Evolutionary conservation across 345 rosid species (phyloP), one percentile per base, ranked within the genome.

Genomic region (Ceriops zippeliana): DNA sequence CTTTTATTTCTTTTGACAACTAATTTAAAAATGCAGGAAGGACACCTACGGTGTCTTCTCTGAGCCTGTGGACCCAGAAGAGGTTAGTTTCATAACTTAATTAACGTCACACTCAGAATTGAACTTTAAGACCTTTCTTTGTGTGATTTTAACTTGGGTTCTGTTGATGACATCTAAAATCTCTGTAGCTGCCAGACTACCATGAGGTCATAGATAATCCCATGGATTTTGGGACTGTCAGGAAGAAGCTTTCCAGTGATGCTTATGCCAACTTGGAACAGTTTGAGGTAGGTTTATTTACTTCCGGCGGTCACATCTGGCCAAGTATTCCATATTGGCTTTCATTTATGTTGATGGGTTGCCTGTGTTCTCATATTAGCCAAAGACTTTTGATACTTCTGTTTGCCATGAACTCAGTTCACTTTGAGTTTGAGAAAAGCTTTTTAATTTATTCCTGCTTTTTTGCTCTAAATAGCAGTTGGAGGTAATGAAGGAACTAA

Each of bases 11-110:
- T 52, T 73, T 66, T 58, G 6, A 31, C 49, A 31, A 28, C 42
- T 9, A 30, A 28, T 49, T 21, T 38, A 15, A 56, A 59, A 56
- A 60, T 76, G 68, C 71, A 76, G 79, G 71, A 76, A 76, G 79
- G 79, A 76, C 60, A 76, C 75, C 5, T 71, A 76, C 61, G 72
- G 75, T 54, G 79, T 62, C 7, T 76, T 70, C 68, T 76, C 79
- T 38, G 79, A 76, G 60, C 75, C 79, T 13, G 75, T 66, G 66
- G 75, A 76, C 75, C 64, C 73, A 8, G 52, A 66, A 4, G 79
- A 76, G 79, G 79, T 70, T 62, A 47, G 67, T 65, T 38, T 53
- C 42, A 24, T n/a, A 31, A 35, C 68, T 38, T 69, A n/a, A 49
- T 51, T 5, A 17, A 60, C 32, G 15, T 11, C 28, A 2, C 22